Percentiles rank a stretch among this genome's conserved stretches.
Evolutionary conservation across 2,329 filamentous ascomycete species (phyloP).

Genomic region (Colletotrichum abscissum): DNA sequence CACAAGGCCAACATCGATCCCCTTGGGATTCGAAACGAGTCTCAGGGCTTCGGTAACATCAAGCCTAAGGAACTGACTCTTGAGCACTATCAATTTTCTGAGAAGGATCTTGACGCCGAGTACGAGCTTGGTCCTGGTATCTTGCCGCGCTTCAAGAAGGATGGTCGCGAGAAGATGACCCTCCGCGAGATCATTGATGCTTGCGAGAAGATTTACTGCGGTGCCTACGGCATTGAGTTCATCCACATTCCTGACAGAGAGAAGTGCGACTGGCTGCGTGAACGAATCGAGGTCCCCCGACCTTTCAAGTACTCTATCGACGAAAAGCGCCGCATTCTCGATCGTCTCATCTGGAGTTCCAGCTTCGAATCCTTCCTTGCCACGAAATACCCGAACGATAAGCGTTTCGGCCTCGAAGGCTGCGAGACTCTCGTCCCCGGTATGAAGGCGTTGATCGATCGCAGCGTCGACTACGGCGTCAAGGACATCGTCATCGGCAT

Average conservation of each 20-base stretch:
- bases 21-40: conserved; percentile 89
- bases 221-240: conserved; percentile 97
- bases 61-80: conserved; percentile 93
- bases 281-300: conserved; percentile 91
- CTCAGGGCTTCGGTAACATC: conserved; percentile 84
- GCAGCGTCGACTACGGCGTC: conserved; percentile 97
- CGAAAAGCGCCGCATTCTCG: conserved; percentile 97
- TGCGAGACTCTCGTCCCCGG: conserved; percentile 96
- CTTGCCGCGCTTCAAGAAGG: conserved; percentile 90
- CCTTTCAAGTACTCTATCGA: conserved; percentile 98
- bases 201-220: conserved; percentile 96
- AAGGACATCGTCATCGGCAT: conserved; percentile 99
- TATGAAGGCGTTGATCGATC: conserved; percentile 99
- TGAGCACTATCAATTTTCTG: conserved; percentile 94
- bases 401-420: conserved; percentile 98
- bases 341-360: conserved; percentile 98
- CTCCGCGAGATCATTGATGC: conserved; percentile 92
- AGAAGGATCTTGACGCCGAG: conserved; percentile 92
- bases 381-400: conserved; percentile 99
- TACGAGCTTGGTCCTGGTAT: conserved; percentile 95
- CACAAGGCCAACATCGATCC: conserved; percentile 99
- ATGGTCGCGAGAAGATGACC: conserved; percentile 93
- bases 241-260: conserved; percentile 98
- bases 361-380: conserved; percentile 96
- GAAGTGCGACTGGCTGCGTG: conserved; percentile 98